Conservation (phyloP, 2,329 filamentous ascomycete species). For the Gnomoniopsis sp. region DNA sequence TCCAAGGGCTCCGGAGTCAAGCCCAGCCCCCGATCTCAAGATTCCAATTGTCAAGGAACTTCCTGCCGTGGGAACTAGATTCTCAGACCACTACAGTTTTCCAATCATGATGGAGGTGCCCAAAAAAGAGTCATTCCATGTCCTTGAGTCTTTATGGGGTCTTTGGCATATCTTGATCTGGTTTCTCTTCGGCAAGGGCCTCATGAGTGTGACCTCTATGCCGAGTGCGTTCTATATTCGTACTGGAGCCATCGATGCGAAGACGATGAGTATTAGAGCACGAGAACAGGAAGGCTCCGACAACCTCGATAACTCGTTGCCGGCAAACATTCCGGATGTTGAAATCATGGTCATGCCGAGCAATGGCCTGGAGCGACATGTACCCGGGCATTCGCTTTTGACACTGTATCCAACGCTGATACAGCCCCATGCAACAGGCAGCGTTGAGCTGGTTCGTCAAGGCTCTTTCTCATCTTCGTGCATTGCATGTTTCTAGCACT, state of each 20-base stretch:
- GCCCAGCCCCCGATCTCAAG: no score
- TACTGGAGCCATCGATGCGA: constrained; percentile 25
- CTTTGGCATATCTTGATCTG: constrained; percentile 29
- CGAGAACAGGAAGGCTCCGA: constrained; percentile 3
- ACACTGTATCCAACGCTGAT: constrained; percentile 27
- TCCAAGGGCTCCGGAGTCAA: constrained; percentile 15
- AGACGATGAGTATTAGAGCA: constrained; percentile 22
- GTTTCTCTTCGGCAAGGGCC: constrained; percentile 25
- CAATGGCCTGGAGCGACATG: constrained; percentile 25
- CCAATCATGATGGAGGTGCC: constrained; percentile 7
- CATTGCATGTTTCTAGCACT: no score
- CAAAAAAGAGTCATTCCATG: constrained; percentile 1
- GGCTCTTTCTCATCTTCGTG: no score
- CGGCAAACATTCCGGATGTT: constrained; percentile 27
- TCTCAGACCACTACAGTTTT: constrained; percentile 26
- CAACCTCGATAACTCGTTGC: no score
- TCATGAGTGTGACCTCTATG: constrained; percentile 22
- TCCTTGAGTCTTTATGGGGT: constrained; percentile 1
- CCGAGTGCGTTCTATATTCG: constrained; percentile 24
- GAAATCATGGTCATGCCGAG: constrained; percentile 38
- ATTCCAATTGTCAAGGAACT: no score
- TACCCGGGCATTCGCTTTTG: constrained; percentile 22
- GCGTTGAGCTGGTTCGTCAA: constrained; percentile 32
- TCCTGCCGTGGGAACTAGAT: constrained; percentile 26
- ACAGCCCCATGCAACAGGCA: constrained; percentile 29